A percentile compares a stretch with the other conserved stretches of the same genome.
Conservation (phyloP, 306 rosid genomes). For the Adenanthera pavonina region DNA sequence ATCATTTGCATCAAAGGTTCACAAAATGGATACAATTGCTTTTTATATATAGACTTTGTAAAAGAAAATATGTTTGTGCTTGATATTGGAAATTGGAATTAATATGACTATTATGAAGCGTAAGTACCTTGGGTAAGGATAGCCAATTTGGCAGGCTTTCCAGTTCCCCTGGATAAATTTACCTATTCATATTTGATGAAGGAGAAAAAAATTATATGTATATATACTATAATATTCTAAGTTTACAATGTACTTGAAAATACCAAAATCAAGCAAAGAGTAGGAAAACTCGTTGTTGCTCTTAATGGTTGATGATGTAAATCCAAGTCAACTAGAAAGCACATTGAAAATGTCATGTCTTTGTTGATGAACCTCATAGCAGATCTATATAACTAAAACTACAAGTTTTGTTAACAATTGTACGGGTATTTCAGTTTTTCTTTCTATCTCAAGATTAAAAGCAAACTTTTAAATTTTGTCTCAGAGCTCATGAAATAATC, state of each 20-base stretch:
- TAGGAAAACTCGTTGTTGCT: constrained; percentile 77
- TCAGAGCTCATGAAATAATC: constrained; percentile 36
- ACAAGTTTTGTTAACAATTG: neutral
- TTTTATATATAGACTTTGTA: neutral
- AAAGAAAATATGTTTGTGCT: neutral
- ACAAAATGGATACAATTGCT: neutral
- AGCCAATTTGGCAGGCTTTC: constrained; percentile 84
- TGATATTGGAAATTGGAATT: neutral
- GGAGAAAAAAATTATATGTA: neutral
- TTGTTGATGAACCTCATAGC: no score
- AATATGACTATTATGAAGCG: constrained; percentile 30
- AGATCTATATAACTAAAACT: no score
- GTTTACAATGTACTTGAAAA: constrained; percentile 28
- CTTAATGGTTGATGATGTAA: constrained; percentile 72
- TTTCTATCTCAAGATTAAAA: neutral
- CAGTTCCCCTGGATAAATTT: constrained; percentile 93
- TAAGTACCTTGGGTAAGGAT: constrained; percentile 93
- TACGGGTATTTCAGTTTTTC: neutral
- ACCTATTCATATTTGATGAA: constrained; percentile 57
- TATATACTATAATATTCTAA: neutral
- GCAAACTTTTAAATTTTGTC: constrained; percentile 1
- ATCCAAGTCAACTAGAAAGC: no score
- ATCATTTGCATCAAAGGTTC: neutral
- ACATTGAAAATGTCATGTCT: no score
- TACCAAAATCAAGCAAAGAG: constrained; percentile 32